phyloP scores from a whole-genome alignment of 345 rosid genomes.

The Syzygium grande region DNA sequence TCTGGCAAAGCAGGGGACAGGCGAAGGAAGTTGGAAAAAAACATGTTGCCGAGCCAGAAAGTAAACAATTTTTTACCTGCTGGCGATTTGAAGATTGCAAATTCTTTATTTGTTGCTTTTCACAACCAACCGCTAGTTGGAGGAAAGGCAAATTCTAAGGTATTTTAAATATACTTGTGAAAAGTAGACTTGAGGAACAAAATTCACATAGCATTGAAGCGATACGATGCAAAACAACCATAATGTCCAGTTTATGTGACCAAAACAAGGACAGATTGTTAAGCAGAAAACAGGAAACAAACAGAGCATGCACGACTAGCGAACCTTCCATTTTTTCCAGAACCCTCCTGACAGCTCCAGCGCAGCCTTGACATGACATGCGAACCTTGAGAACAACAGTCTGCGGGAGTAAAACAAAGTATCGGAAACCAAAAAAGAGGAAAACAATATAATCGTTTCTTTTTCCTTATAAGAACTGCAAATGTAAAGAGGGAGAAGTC shows the following conservation, averaged over 20 bases:
- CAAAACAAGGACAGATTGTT: not conserved
- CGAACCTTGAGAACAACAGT: conserved; percentile 72
- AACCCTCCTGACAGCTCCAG: conserved; percentile 77
- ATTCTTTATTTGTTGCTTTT: not conserved
- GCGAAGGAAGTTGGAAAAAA: not conserved
- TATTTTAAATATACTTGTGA: not conserved
- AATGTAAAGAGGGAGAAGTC: not conserved
- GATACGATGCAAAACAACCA: not conserved
- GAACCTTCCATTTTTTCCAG: conserved; percentile 81
- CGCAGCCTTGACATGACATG: conserved; percentile 78
- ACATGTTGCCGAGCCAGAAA: not conserved
- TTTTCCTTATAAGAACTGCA: not conserved
- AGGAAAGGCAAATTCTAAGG: not conserved
- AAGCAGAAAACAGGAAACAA: not conserved
- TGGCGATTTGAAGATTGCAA: not conserved
- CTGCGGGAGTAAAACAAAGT: conserved; percentile 8
- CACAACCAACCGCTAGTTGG: not conserved
- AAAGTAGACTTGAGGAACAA: not conserved
- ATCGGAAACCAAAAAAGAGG: not conserved
- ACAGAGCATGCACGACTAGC: not conserved
- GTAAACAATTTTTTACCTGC: not conserved
- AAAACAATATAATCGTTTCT: not conserved
- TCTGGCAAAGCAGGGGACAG: not conserved
- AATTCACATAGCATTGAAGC: not conserved
- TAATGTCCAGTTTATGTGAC: not conserved